phyloP scores from a whole-genome alignment of 2,329 filamentous ascomycete species.

The Colletotrichum sp. region DNA sequence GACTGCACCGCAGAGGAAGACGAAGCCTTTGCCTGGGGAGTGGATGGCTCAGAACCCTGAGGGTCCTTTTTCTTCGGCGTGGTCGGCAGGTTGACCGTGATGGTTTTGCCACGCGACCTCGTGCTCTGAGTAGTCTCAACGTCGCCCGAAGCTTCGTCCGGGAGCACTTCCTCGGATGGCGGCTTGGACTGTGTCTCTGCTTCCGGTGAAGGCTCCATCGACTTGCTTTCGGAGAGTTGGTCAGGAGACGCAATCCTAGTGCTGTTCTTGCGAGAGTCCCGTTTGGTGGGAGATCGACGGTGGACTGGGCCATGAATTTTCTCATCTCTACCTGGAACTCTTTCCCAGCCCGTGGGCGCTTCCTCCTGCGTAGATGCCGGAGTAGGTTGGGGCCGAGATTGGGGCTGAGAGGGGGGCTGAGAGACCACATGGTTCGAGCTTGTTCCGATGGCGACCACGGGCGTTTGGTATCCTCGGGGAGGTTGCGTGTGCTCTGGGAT shows the following conservation, averaged over 20 bases:
- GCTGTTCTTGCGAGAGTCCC: background rate
- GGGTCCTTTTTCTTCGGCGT: background rate
- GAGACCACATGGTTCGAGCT: background rate
- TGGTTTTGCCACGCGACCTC: background rate
- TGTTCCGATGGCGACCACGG: background rate
- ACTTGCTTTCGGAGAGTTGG: background rate
- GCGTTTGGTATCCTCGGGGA: background rate
- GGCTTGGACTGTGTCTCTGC: constrained; percentile 31
- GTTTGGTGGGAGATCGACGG: constrained; percentile 5
- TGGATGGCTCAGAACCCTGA: background rate
- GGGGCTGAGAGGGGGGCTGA: background rate
- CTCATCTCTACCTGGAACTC: background rate
- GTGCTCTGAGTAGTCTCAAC: background rate
- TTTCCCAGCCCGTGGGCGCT: constrained; percentile 1
- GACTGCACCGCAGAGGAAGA: background rate
- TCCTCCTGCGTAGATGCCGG: background rate
- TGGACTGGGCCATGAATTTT: constrained; percentile 9
- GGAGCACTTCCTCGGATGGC: constrained; percentile 30
- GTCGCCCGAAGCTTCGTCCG: constrained; percentile 1
- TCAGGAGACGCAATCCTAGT: background rate
- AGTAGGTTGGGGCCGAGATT: fast-evolving
- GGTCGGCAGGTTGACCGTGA: constrained; percentile 8
- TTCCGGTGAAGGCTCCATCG: background rate
- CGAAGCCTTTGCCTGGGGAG: background rate
- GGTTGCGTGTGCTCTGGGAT: background rate